These are phyloP conservation scores for Xylariaceae sp. DNA, from an alignment of 2,329 filamentous ascomycete genomes.

Conservation along the genomic window DNA sequence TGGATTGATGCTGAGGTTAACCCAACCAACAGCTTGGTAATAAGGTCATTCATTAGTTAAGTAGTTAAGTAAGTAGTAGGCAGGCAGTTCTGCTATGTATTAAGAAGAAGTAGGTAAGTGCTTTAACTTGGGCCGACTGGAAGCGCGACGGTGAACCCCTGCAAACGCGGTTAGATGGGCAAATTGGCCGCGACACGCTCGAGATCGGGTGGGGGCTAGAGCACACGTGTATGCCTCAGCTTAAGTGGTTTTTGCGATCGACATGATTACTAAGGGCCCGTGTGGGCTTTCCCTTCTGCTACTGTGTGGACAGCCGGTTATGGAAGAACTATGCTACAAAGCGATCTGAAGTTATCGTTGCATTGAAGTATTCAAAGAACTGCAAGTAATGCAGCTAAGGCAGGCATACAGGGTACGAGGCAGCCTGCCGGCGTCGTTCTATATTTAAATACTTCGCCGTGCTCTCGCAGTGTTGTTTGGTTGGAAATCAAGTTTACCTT, in stretches of 20 bases:
- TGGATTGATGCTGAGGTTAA: background rate
- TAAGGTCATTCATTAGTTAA: too few relatives aligned
- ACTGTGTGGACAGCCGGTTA: too few relatives aligned
- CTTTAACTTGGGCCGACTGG: background rate
- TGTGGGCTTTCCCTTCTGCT: background rate
- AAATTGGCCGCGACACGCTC: conserved; percentile 14
- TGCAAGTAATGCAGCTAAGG: background rate
- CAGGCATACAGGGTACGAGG: background rate
- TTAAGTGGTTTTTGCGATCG: conserved; percentile 17
- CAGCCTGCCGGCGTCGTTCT: background rate
- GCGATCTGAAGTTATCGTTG: too few relatives aligned
- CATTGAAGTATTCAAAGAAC: background rate
- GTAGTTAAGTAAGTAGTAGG: too few relatives aligned
- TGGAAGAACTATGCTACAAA: too few relatives aligned
- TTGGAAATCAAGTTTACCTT: too few relatives aligned
- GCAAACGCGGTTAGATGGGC: conserved; percentile 12
- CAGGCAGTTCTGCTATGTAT: too few relatives aligned
- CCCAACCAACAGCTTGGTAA: background rate
- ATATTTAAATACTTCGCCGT: background rate
- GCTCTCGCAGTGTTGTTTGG: background rate
- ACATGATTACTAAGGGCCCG: background rate
- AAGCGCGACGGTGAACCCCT: conserved; percentile 17
- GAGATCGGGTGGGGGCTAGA: conserved; percentile 9
- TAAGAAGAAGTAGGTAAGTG: too few relatives aligned
- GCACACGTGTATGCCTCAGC: background rate